A percentile compares a stretch with the other conserved stretches of the same genome.
phyloP scores from a whole-genome alignment of 768 basidiomycete genomes.

The Suillus alpinus region DNA sequence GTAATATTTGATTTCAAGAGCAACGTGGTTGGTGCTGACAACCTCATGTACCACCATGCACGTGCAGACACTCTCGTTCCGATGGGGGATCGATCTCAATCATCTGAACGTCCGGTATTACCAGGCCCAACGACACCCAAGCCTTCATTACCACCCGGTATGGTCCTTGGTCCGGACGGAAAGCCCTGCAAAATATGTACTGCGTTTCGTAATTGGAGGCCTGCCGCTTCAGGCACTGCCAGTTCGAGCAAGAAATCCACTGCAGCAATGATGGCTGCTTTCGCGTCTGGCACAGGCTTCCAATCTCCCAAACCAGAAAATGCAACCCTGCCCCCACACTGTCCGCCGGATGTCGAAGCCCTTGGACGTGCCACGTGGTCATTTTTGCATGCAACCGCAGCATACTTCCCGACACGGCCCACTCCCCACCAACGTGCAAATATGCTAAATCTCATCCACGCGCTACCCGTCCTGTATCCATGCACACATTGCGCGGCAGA shows the following conservation, averaged over 20 bases:
- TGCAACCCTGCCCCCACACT: conserved; percentile 54
- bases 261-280: conserved; percentile 31
- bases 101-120: background rate
- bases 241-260: conserved; percentile 24
- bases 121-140: conserved; percentile 13
- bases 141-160: conserved; percentile 64
- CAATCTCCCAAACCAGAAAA: conserved; percentile 23
- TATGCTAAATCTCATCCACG: conserved; percentile 78
- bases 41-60: background rate
- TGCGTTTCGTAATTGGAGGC: conserved; percentile 71
- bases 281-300: conserved; percentile 29
- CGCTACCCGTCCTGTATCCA: conserved; percentile 84
- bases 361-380: conserved; percentile 95
- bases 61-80: background rate
- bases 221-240: conserved; percentile 31
- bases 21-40: background rate
- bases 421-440: conserved; percentile 71
- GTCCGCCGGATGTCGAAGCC: conserved; percentile 87
- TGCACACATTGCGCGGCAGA: conserved; percentile 84
- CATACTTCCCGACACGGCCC: conserved; percentile 89
- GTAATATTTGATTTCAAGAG: background rate
- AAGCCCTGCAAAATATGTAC: conserved; percentile 94
- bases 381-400: conserved; percentile 92
- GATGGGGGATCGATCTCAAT: conserved; percentile 2
- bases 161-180: conserved; percentile 89